These are phyloP conservation scores for Carex arenaria DNA, from an alignment of 202 grass and related monocot genomes.

Conservation along the genomic window DNA sequence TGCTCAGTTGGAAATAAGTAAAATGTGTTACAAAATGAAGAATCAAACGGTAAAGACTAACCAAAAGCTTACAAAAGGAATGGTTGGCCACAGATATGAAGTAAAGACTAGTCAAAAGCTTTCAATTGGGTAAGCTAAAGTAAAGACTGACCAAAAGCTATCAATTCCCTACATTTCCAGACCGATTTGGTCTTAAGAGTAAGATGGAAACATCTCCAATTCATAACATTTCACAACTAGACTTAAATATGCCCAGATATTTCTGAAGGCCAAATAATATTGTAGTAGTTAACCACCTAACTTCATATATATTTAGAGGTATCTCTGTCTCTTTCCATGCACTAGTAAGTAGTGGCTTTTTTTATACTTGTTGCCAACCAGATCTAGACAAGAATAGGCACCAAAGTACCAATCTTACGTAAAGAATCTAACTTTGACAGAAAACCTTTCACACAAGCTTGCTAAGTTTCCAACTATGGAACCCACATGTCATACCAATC, in stretches of 20 bases:
- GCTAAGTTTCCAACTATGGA: background rate
- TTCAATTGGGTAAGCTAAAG: background rate
- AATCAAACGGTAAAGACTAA: background rate
- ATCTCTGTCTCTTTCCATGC: slow-evolving; percentile 9
- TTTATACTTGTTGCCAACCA: background rate
- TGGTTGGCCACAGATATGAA: too few relatives aligned
- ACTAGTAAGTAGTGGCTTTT: background rate
- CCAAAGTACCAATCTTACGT: slow-evolving; percentile 8
- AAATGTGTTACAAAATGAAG: background rate
- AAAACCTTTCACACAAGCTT: slow-evolving; percentile 12
- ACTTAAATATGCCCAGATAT: background rate
- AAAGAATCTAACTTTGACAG: slow-evolving; percentile 11
- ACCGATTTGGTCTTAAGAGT: background rate
- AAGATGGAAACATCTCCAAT: background rate
- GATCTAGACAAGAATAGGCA: background rate
- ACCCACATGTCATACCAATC: background rate
- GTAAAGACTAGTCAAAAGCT: background rate
- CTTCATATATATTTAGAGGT: background rate
- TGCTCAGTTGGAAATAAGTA: background rate
- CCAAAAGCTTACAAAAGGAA: background rate
- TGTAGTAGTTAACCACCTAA: background rate
- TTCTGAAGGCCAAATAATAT: background rate
- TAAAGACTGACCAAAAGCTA: background rate
- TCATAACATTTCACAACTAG: background rate
- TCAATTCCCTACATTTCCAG: background rate